Evolutionary conservation across 2,329 filamentous ascomycete genomes (phyloP), one percentile per base, ranked within the genome.

Genomic region (Aspergillaceae sp.): DNA sequence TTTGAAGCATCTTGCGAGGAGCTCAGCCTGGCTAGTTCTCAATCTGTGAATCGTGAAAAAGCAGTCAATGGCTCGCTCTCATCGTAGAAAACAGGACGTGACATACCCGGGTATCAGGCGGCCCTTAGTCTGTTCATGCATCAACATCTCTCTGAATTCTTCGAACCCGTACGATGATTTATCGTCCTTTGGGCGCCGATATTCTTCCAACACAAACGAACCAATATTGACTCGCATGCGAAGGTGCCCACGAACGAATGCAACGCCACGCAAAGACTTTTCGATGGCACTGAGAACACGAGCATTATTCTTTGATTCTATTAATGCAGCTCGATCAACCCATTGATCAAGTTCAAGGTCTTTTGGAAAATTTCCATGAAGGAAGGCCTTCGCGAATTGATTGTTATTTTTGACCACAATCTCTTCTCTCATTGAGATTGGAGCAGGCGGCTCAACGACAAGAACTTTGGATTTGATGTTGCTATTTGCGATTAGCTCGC

Each of bases 141-240:
- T 50, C 34, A 73, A 44, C 67, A 71, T 71, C 26, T 61, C 57
- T 35, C 59, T 55, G 45, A 73, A 72, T 37, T 72, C 67, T 36
- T 64, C 61, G 46, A 67, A 60, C 2, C 49, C 47, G 49, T 68
- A 67, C 29, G 48, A 53, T 4, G 48, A 27, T 32, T 54, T 56
- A 7, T 50, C 53, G 30, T 62, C 50, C 2, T 52, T 43, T 0
- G 66, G 60, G 11, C 50, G 43, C 9, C 60, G 59, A 44, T 66
- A 72, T 8, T 61, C 53, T 7, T 64, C 58, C 27, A 73, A 58
- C 3, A 67, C 57, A 45, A 73, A 67, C 3, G 61, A 58, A 4
- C 70, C 70, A 41, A 73, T 63, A 27, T 67, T 67, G 2, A 69
- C 60, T 35, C 70, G 61, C 66, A 73, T 68, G 7, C 65, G 65